phyloP scores from a whole-genome alignment of 306 rosid species.

The Pyrus betulifolia region DNA sequence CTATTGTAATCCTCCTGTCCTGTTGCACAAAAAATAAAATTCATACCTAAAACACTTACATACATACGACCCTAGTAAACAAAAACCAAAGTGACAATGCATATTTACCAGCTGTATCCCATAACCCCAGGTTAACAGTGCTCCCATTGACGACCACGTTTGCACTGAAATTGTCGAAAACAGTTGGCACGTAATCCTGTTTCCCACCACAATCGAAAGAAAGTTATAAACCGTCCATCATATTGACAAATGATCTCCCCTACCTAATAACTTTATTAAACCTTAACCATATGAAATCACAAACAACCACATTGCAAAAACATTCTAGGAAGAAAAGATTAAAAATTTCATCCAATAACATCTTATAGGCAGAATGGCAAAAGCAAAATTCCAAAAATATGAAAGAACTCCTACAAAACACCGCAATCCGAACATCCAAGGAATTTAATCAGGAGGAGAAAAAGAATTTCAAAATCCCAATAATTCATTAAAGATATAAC shows the following conservation, averaged over 20 bases:
- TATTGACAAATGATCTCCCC: background rate
- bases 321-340: background rate
- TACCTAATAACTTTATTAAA: background rate
- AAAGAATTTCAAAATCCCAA: background rate
- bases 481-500: background rate
- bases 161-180: constrained; percentile 97
- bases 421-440: background rate
- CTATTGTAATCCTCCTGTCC: constrained; percentile 53
- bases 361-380: background rate
- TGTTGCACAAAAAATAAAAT: constrained; percentile 25
- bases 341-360: background rate
- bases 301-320: background rate
- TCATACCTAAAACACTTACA: constrained; percentile 23
- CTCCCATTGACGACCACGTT: constrained; percentile 95
- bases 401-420: background rate
- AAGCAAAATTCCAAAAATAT: background rate
- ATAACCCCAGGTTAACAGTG: constrained; percentile 92
- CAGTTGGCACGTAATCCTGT: constrained; percentile 97
- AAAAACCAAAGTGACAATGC: constrained; percentile 2
- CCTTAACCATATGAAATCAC: background rate
- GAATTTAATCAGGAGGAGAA: background rate
- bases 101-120: constrained; percentile 95
- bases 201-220: constrained; percentile 25
- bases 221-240: background rate
- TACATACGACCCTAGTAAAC: background rate